These are phyloP conservation scores for Marchantia polymorpha DNA, from an alignment of 225 moss, liverwort and hornwort genomes.

Conservation along the genomic window DNA sequence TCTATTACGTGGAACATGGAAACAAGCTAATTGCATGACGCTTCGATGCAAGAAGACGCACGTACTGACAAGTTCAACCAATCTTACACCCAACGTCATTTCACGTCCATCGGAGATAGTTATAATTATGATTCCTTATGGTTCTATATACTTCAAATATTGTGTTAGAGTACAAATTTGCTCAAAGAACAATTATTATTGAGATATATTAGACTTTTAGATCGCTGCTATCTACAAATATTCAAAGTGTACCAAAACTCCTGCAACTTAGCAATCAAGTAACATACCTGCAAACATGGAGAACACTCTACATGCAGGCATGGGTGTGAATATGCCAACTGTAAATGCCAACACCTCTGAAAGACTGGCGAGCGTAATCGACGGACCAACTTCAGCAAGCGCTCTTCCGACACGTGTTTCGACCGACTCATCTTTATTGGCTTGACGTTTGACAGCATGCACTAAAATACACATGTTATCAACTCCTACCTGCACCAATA, in stretches of 20 bases:
- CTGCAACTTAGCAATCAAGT: background rate
- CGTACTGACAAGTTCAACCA: too few relatives aligned
- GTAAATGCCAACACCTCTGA: conserved; percentile 90
- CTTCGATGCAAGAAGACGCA: background rate
- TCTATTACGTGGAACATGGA: background rate
- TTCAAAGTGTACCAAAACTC: background rate
- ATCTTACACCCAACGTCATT: too few relatives aligned
- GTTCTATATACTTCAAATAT: too few relatives aligned
- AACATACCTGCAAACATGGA: conserved; percentile 93
- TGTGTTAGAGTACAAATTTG: too few relatives aligned
- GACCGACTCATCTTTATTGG: conserved; percentile 32
- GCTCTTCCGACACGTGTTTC: conserved; percentile 72
- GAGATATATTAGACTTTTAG: too few relatives aligned
- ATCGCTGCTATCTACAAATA: too few relatives aligned
- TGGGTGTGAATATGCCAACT: conserved; percentile 86
- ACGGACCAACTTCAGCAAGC: conserved; percentile 91
- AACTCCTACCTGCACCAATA: conserved; percentile 74
- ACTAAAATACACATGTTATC: conserved; percentile 99
- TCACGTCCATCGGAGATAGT: too few relatives aligned
- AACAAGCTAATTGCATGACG: background rate
- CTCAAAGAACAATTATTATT: too few relatives aligned
- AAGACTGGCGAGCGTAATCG: conserved; percentile 91
- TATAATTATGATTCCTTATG: too few relatives aligned
- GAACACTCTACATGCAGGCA: conserved; percentile 98
- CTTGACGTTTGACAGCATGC: conserved; percentile 88